Evolutionary conservation across 176 grass and related monocot genomes (phyloP), one percentile per base, ranked within the genome.

Genomic region (Metroxylon sagu): DNA sequence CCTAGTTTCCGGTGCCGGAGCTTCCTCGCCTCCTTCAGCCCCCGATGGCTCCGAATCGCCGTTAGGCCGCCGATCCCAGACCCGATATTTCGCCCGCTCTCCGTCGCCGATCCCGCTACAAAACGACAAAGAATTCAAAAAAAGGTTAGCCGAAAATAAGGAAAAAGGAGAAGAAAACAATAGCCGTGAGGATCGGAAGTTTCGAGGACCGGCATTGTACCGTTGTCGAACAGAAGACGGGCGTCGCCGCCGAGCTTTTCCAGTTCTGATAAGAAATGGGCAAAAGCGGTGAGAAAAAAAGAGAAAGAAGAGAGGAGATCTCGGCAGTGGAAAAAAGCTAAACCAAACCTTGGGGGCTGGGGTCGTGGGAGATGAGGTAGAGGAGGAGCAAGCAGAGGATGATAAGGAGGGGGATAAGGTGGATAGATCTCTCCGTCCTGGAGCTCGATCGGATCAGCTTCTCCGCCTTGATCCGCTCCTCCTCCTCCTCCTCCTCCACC

Each of bases 21-120:
- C 51, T 54, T 21, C 68, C 18, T 18, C 64, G 83, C 75, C 78
- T 53, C 72, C 61, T 89, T 89, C 14, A 89, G 61, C 65, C 79
- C 82, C 66, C 82, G 79, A 63, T 61, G 78, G 49, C 39, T 71
- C 51, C 26, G 64, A 3, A 56, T 59, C 26, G 27, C 48, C 31
- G 26, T 14, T 19, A 15, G 14, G 17, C 6, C 52, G 26, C 27
- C 69, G 5, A n/a, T 71, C 29, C 48, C 81, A 30, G 67, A 71
- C 25, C 53, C 49, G 35, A 43, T 43, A 43, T 43, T 43, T 43
- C 35, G 35, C 3, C 54, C 49, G 59, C 63, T 28, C 52, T 30
- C 57, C 74, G 66, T 21, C 60, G 54, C 72, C 52, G 61, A 23
- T 19, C 52, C 57, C 31, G 18, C 71, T 73, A 66, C 54, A 62